phyloP scores from a whole-genome alignment of 1,284 basidiomycete genomes.

The Leccinum solheimii region DNA sequence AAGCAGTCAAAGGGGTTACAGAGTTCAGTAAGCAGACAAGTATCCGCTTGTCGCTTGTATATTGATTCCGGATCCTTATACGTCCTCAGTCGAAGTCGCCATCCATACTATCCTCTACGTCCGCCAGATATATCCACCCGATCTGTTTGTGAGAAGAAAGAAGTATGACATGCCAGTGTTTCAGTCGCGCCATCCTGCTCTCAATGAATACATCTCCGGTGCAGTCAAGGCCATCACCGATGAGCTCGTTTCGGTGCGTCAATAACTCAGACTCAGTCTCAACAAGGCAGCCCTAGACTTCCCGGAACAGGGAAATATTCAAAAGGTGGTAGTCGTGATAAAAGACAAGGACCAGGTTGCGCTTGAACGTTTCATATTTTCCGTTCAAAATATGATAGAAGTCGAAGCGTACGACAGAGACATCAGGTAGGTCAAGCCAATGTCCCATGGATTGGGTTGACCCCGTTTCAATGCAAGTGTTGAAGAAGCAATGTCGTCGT shows the following conservation, averaged over 20 bases:
- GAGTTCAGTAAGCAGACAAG: conserved; percentile 58
- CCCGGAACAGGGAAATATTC: conserved; percentile 60
- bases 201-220: conserved; percentile 86
- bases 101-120: conserved; percentile 91
- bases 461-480: conserved; percentile 45
- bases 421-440: conserved; percentile 46
- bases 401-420: conserved; percentile 66
- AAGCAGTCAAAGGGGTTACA: conserved; percentile 57
- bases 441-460: conserved; percentile 9
- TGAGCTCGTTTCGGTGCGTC: conserved; percentile 67
- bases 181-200: conserved; percentile 84
- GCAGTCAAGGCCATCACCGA: conserved; percentile 74
- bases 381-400: conserved; percentile 68
- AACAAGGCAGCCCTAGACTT: not conserved
- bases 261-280: not conserved
- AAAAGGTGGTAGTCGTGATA: conserved; percentile 77
- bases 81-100: conserved; percentile 79
- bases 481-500: conserved; percentile 63
- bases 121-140: conserved; percentile 85
- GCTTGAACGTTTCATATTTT: conserved; percentile 82
- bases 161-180: conserved; percentile 90
- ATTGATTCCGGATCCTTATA: conserved; percentile 5
- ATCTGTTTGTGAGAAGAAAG: conserved; percentile 82
- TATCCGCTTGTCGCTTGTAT: not conserved
- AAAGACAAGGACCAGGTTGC: conserved; percentile 75